Percentiles rank a stretch among this genome's conserved stretches.
Evolutionary conservation across 75 land plant species (phyloP).

Genomic region (Chamaecyparis obtusa): DNA sequence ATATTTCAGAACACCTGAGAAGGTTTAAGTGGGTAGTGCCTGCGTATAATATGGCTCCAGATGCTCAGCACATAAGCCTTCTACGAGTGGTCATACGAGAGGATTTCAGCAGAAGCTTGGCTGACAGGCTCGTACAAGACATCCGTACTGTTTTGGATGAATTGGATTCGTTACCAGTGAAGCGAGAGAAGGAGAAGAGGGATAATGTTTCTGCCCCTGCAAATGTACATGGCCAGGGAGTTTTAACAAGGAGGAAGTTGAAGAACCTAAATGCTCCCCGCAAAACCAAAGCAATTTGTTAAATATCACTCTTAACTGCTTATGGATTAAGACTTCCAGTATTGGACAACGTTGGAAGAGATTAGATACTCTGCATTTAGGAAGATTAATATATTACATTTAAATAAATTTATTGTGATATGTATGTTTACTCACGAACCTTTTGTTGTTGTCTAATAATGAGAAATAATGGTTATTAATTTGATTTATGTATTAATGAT

Average conservation of each 20-base stretch:
- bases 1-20: slow-evolving; percentile 37
- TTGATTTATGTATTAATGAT: too few species aligned
- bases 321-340: too few species aligned
- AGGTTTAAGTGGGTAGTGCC: slow-evolving; percentile 56
- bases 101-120: slow-evolving; percentile 46
- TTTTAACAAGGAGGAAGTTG: neutral
- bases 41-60: slow-evolving; percentile 57
- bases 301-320: neutral
- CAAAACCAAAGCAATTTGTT: neutral
- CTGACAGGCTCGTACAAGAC: slow-evolving; percentile 34
- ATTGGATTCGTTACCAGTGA: slow-evolving; percentile 22
- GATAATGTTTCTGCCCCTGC: slow-evolving; percentile 19
- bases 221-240: neutral
- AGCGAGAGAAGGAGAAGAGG: neutral
- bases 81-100: slow-evolving; percentile 54
- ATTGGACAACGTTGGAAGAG: too few species aligned
- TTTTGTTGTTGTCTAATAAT: too few species aligned
- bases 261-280: neutral
- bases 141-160: slow-evolving; percentile 19
- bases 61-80: slow-evolving; percentile 35
- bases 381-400: too few species aligned
- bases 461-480: too few species aligned
- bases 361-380: too few species aligned
- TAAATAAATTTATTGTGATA: too few species aligned
- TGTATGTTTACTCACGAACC: too few species aligned